Base-by-base conservation (phyloP, 768 basidiomycete species). In the Rhizopogon vulgaris region DNA sequence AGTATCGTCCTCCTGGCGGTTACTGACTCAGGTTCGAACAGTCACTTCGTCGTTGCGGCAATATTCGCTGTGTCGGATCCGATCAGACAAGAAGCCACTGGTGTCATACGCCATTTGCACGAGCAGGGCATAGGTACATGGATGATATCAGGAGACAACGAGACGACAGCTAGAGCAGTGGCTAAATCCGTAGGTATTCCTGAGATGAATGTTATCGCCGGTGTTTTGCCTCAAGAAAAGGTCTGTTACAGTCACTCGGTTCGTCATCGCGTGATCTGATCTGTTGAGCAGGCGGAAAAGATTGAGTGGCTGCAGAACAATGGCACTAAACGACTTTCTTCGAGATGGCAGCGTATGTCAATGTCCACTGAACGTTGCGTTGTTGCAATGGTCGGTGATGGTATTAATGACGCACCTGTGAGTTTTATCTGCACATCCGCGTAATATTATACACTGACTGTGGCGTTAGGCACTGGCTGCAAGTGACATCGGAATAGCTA, bases 71-170 rank as follows among this genome's bases (percentile, higher is more conserved):
- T 91, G 38, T 68, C 82, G 5, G 88, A 94, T 60, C 70, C 76
- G 1, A 67, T 86, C 41, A 74, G 91, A 47, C 63, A 69, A 0
- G 83, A 88, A 54, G 84, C 88, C 0, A 56, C 62, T 7, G 61
- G 60, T 3, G 80, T 89, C 11, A 67, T 94, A 36, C 61, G 70
- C n/a, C 60, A 63, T 38, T 71, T 91, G 34, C 78, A 75, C 30
- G 63, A 70, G 2, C 71, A 72, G 37, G 79, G 79, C 0, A 76
- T 90, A 32, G 73, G 69, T 22, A 79, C 84, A 0, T 90, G 83
- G 80, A 90, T 94, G 79, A 80, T 92, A 24, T 87, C 88, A 11
- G 92, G 92, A 2, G 91, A 94, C 61, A 81, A 82, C 53, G 75
- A 78, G 51, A 63, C 63, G 6, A 91, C 91, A 0, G 89, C 88